phyloP scores from a whole-genome alignment of 2,329 filamentous ascomycete genomes.

The Colletotrichum sp. region DNA sequence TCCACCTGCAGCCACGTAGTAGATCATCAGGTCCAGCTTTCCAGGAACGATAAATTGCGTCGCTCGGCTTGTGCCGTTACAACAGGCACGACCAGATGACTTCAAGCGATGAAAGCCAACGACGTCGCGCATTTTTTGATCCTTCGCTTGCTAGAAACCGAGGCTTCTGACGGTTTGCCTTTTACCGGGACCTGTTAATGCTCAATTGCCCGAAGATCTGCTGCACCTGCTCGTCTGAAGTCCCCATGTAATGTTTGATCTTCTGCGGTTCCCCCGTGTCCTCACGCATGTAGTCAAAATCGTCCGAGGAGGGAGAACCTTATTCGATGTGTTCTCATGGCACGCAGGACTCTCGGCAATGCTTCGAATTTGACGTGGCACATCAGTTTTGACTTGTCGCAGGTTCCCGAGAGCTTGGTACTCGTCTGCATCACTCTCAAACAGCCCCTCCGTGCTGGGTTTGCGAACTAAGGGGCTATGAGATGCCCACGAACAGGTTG shows the following conservation, averaged over 20 bases:
- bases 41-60: background rate
- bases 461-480: background rate
- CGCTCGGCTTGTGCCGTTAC: background rate
- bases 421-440: background rate
- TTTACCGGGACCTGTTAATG: background rate
- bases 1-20: background rate
- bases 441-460: background rate
- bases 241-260: constrained; percentile 5
- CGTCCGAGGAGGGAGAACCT: background rate
- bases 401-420: background rate
- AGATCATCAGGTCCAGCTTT: background rate
- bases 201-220: background rate
- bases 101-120: background rate
- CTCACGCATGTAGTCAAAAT: background rate
- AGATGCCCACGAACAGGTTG: background rate
- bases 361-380: background rate
- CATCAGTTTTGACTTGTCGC: background rate
- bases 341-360: background rate
- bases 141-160: background rate
- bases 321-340: background rate
- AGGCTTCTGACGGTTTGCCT: background rate
- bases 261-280: background rate
- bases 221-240: background rate
- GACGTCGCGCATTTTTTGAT: too few species aligned
- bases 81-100: background rate